Percentiles rank a stretch among this genome's conserved stretches.
Evolutionary conservation across 73 alveolate genomes (phyloP).

Genomic region (Symbiodinium natans): DNA sequence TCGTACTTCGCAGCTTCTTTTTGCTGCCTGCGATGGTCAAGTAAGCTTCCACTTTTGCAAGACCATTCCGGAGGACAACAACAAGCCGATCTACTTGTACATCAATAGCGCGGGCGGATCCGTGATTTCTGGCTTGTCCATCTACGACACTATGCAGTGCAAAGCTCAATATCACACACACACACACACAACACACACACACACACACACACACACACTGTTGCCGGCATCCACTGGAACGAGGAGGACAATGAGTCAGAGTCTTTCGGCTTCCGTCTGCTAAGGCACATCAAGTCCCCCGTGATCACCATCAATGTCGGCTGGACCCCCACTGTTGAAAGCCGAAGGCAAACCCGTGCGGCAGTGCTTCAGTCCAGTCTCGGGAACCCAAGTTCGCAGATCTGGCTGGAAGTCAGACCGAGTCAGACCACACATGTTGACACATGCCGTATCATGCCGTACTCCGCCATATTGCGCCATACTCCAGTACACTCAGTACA

Average conservation of each 20-base stretch:
- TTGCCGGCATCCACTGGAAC: neutral
- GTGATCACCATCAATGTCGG: slow-evolving; percentile 94
- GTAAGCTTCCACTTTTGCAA: no score
- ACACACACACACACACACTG: neutral
- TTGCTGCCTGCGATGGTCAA: no score
- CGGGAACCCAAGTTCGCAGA: neutral
- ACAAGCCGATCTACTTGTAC: slow-evolving; percentile 94
- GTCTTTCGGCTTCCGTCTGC: neutral
- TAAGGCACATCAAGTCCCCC: slow-evolving; percentile 82
- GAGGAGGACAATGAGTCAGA: no score
- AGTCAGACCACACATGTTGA: neutral
- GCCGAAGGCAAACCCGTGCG: neutral
- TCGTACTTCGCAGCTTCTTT: no score
- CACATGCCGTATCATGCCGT: neutral
- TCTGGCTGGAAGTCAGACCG: neutral
- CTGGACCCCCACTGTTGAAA: neutral
- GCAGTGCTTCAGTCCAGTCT: no score
- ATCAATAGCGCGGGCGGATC: slow-evolving; percentile 94
- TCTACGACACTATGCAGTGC: slow-evolving; percentile 94
- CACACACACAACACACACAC: no score
- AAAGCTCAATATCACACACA: no score
- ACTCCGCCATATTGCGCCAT: no score
- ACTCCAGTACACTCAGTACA: neutral
- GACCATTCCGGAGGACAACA: slow-evolving; percentile 94
- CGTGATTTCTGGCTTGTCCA: slow-evolving; percentile 93